A percentile compares a stretch with the other conserved stretches of the same genome.
Conservation (phyloP, 2,329 filamentous ascomycete genomes). For the Cercospora sesami region DNA sequence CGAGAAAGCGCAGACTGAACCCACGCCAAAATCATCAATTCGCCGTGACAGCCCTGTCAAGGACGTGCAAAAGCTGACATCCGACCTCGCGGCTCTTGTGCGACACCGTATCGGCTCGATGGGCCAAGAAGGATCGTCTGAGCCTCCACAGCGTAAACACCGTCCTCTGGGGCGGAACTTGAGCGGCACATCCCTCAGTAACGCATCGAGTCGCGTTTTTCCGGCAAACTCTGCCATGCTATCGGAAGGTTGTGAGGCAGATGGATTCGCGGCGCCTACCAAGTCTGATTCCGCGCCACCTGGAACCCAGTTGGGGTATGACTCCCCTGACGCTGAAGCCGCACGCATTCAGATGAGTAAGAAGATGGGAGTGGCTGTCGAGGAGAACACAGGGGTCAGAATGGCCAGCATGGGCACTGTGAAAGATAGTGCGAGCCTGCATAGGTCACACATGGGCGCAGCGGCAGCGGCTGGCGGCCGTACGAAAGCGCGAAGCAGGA, state of each 20-base stretch:
- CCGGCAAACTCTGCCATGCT: constrained; percentile 17
- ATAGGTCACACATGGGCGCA: constrained; percentile 9
- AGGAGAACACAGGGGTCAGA: constrained; percentile 30
- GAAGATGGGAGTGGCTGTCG: constrained; percentile 35
- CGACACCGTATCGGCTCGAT: constrained; percentile 19
- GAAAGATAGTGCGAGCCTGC: constrained; percentile 31
- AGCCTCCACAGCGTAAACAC: constrained; percentile 32
- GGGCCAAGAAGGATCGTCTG: constrained; percentile 14
- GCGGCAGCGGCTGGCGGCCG: constrained; percentile 14
- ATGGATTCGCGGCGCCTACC: constrained; percentile 24
- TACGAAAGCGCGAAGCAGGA: constrained; percentile 4
- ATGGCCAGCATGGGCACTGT: constrained; percentile 36
- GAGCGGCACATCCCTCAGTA: constrained; percentile 29
- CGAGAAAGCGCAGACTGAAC: constrained; percentile 12
- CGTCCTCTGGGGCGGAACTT: constrained; percentile 36
- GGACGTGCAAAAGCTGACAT: constrained; percentile 24
- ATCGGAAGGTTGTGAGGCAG: constrained; percentile 23
- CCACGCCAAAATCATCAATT: constrained; percentile 10
- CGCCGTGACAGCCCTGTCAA: constrained; percentile 15
- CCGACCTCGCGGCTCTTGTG: constrained; percentile 30
- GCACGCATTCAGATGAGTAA: constrained; percentile 36
- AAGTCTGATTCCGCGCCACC: constrained; percentile 26
- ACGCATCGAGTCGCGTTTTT: neutral
- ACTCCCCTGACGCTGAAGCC: constrained; percentile 36
- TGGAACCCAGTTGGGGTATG: constrained; percentile 41